Evolutionary conservation across 73 alveolate genomes (phyloP).

Genomic region (Uronychia binucleata): DNA sequence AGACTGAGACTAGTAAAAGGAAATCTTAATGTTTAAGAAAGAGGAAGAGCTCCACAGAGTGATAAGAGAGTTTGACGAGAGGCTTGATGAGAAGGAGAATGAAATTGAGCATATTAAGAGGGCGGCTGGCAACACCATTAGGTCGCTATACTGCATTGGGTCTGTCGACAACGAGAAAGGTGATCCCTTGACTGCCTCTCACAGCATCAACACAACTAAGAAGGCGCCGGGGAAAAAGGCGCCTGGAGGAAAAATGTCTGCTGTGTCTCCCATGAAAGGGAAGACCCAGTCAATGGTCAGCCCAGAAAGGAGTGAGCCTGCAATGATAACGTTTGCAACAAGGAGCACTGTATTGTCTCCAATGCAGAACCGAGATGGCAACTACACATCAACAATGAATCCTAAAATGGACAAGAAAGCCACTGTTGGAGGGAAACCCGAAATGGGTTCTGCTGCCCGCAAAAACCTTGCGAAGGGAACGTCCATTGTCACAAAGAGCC

Average conservation of each 20-base stretch:
- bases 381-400: background rate
- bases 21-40: background rate
- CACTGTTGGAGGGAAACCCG: background rate
- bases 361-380: background rate
- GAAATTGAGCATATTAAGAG: constrained; percentile 21
- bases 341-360: background rate
- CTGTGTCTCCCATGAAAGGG: background rate
- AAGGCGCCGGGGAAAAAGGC: background rate
- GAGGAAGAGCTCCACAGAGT: constrained; percentile 17
- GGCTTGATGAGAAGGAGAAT: constrained; percentile 24
- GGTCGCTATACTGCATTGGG: constrained; percentile 5
- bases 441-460: background rate
- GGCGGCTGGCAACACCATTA: constrained; percentile 24
- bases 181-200: background rate
- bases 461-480: background rate
- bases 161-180: background rate
- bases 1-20: background rate
- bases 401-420: background rate
- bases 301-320: background rate
- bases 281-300: background rate
- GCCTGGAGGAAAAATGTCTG: background rate
- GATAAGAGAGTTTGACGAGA: constrained; percentile 23
- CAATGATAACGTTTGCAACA: background rate
- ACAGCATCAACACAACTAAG: background rate
- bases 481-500: background rate